Percentiles rank a stretch among this genome's conserved stretches.
These are phyloP conservation scores for Apiospora rasikravindrae DNA, from an alignment of 2,329 filamentous ascomycete genomes.

Conservation along the genomic window DNA sequence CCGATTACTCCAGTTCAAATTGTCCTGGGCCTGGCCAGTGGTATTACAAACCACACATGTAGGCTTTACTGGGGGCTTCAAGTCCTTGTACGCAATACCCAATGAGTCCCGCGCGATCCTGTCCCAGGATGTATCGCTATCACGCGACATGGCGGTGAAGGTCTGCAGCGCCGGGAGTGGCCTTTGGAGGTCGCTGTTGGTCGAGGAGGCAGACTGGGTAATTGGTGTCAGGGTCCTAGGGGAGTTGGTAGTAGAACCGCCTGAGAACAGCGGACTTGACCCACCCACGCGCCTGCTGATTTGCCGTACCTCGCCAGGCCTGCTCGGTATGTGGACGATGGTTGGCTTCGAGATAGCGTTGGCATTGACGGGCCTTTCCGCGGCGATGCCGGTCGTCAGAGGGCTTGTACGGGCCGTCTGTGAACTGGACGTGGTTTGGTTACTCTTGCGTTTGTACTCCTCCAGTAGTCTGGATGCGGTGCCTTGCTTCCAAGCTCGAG, in stretches of 20 bases:
- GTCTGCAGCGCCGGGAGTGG: slow-evolving; percentile 24
- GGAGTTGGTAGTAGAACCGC: slow-evolving; percentile 32
- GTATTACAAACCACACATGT: slow-evolving; percentile 43
- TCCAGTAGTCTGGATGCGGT: slow-evolving; percentile 25
- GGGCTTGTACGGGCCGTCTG: slow-evolving; percentile 38
- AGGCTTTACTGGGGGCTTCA: slow-evolving; percentile 15
- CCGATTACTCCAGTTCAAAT: not conserved
- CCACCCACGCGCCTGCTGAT: slow-evolving; percentile 34
- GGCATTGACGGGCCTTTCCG: slow-evolving; percentile 33
- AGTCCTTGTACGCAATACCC: slow-evolving; percentile 36
- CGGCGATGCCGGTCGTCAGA: slow-evolving; percentile 33
- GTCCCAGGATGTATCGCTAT: slow-evolving; percentile 35
- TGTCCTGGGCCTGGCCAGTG: not conserved
- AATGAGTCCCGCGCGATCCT: slow-evolving; percentile 33
- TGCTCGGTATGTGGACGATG: slow-evolving; percentile 40
- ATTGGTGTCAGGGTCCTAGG: slow-evolving; percentile 31
- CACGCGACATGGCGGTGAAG: slow-evolving; percentile 21
- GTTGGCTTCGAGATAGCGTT: slow-evolving; percentile 37
- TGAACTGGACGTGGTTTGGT: slow-evolving; percentile 32
- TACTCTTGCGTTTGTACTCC: slow-evolving; percentile 33
- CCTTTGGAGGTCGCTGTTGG: slow-evolving; percentile 22
- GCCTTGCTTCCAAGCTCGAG: slow-evolving; percentile 34
- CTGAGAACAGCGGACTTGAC: slow-evolving; percentile 35
- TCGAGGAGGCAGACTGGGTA: slow-evolving; percentile 18
- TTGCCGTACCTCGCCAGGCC: slow-evolving; percentile 35